Evolutionary conservation across 805 yeast species (phyloP), one percentile per base, ranked within the genome.

Genomic region (Zygoascus ofunaensis): DNA sequence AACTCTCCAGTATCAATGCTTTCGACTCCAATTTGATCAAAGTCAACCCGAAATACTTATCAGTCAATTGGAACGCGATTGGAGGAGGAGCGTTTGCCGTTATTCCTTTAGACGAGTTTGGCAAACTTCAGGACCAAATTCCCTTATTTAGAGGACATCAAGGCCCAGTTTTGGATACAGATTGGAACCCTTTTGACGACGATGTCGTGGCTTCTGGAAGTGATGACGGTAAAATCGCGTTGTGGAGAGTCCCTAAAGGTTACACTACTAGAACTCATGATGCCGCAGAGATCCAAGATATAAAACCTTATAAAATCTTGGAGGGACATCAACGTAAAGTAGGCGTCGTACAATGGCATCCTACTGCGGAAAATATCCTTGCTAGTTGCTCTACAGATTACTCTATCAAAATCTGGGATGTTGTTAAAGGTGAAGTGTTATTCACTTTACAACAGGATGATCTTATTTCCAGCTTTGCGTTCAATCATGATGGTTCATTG

Each of bases 41-140:
- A 57, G 69, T 84, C 51, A 92, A 92, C 61, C 90, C 96, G 33
- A 81, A 82, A 61, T 92, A 77, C 57, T 64, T 92, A 35, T 73
- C 95, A 1, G 82, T 87, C 52, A 87, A 86, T 62, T 87, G 96
- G 95, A 87, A 85, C 47, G 73, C 96, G 26, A 82, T 94, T 8
- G 97, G 97, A 34, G 97, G 97, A 50, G 99, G 99, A 43, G 94
- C 97, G 0, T 89, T 92, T 69, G 96, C 95, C 1, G 84, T 94
- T 10, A 79, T 92, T 48, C 98, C 98, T 2, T 68, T 86, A 21
- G 61, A 62, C 5, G 96, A 90, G 62, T 80, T 77, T 17, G 97
- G 98, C 7, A 92, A 89, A 60, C 80, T 89, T 5, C 97, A 96
- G 3, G 99, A 92, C 55, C 77, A 81, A 49, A 89, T 87, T 40